Percentiles rank a stretch among this genome's conserved stretches.
Conservation (phyloP, 495 filamentous ascomycete genomes). For the Xylaria bambusicola region DNA sequence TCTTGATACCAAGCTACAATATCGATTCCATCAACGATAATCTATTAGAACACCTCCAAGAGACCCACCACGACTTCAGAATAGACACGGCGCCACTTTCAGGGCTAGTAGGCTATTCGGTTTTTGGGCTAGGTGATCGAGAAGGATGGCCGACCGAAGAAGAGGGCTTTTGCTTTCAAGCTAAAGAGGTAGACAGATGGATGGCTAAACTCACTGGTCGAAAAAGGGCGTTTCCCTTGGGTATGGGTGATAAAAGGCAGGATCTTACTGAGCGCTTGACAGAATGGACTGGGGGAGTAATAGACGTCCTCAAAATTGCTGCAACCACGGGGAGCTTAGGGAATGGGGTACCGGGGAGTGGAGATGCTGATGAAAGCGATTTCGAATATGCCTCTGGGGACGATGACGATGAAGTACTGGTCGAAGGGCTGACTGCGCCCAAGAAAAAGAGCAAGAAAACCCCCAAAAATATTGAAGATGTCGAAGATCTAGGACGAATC, state of each 20-base stretch:
- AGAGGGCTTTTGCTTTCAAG: constrained; percentile 90
- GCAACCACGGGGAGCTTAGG: constrained; percentile 64
- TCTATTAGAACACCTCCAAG: constrained; percentile 78
- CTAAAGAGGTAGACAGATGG: constrained; percentile 87
- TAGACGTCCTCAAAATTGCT: constrained; percentile 67
- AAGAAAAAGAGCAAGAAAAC: constrained; percentile 39
- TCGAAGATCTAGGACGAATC: constrained; percentile 79
- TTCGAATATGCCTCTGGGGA: constrained; percentile 63
- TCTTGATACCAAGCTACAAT: constrained; percentile 86
- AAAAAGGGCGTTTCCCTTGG: constrained; percentile 79
- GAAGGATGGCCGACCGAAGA: constrained; percentile 89
- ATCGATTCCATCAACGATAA: constrained; percentile 84
- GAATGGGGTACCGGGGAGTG: constrained; percentile 78
- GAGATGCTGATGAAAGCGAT: constrained; percentile 80
- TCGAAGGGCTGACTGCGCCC: constrained; percentile 40
- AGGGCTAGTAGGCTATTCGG: constrained; percentile 77
- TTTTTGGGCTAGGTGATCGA: constrained; percentile 90
- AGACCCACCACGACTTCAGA: constrained; percentile 94
- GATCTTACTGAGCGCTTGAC: constrained; percentile 63
- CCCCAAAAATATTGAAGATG: constrained; percentile 60
- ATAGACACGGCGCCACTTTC: constrained; percentile 87
- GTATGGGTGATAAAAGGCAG: constrained; percentile 81
- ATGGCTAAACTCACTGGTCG: constrained; percentile 85
- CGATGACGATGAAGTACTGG: constrained; percentile 60
- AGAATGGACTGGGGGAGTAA: constrained; percentile 78